Percentiles rank a stretch among this genome's conserved stretches.
These are phyloP conservation scores for Populus deltoides DNA, from an alignment of 345 rosid species.

Conservation along the genomic window DNA sequence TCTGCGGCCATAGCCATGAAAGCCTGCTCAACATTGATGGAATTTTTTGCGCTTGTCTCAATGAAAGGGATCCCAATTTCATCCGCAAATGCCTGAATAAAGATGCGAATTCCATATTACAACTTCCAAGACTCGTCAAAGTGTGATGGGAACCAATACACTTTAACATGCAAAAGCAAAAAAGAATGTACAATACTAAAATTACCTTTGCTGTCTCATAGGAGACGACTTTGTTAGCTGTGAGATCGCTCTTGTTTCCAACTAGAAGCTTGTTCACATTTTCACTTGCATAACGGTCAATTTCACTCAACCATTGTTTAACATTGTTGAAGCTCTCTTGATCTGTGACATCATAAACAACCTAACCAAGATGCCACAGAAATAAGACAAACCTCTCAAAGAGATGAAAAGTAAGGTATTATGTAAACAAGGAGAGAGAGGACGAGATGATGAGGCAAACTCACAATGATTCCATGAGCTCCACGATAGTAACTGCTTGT, in stretches of 20 bases:
- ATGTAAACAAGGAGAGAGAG: neutral
- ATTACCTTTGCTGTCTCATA: conserved; percentile 69
- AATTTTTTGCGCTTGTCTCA: conserved; percentile 82
- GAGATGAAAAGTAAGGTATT: neutral
- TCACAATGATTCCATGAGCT: conserved; percentile 37
- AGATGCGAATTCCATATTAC: neutral
- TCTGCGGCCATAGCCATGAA: conserved; percentile 81
- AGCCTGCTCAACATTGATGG: conserved; percentile 69
- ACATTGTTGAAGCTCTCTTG: conserved; percentile 80
- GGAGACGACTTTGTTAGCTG: conserved; percentile 65
- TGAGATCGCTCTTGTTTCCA: conserved; percentile 77
- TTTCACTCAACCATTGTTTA: conserved; percentile 74
- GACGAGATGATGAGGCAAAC: neutral
- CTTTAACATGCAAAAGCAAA: neutral
- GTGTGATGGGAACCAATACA: neutral
- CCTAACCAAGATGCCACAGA: conserved; percentile 29
- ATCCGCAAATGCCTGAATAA: conserved; percentile 64
- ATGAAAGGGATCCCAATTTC: conserved; percentile 71
- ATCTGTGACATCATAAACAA: conserved; percentile 81
- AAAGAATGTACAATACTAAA: neutral
- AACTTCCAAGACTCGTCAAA: neutral
- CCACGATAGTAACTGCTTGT: conserved; percentile 40
- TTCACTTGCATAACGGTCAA: conserved; percentile 79
- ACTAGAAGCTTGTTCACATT: conserved; percentile 72
- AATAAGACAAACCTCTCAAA: neutral